Base-by-base conservation (phyloP, 306 rosid species). In the Rosa rugosa region DNA sequence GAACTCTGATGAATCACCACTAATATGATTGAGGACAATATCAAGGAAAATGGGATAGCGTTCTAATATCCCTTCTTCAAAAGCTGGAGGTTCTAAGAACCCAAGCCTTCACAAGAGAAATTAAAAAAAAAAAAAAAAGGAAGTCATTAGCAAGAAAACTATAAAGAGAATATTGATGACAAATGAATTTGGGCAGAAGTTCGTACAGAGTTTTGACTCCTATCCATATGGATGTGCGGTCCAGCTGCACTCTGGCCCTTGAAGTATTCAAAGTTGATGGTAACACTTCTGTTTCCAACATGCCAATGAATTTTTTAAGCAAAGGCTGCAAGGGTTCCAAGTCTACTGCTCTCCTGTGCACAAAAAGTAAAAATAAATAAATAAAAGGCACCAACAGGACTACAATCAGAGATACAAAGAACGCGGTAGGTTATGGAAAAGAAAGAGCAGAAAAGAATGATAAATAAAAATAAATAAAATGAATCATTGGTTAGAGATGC, bases 11-110 rank as follows among this genome's bases (percentile, higher is more conserved):
- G 97, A 89, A 84, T 95, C 98, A 9, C 95, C 89, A 80, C 95
- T 92, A 54, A 92, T 88, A 85, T 95, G 98, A 80, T 92, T 91
- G 83, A 95, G 97, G 78, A 95, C 90, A 77, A 91, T 91, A 85
- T 95, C 99, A 77, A 95, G 89, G 83, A 95, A 91, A 86, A 91
- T 90, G 40, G 97, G 98, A 90, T 91, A 95, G 45, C 76, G 91
- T 82, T 95, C 98, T 85, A 95, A 86, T 88, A 95, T 88, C 89
- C 97, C 99, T 90, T 95, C 98, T 91, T 95, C 99, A 69, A 95
- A 92, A 71, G 97, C 90, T 79, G 94, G 92, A 75, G 99, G 92
- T 78, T 95, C 96, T 87, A 95, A 86, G 88, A 92, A 91, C 81
- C 99, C 93, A 80, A 92, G 92, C 92, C 99, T 95, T 88, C 82